phyloP scores from a whole-genome alignment of 2,329 filamentous ascomycete species.

The Chaetomiaceae sp. region DNA sequence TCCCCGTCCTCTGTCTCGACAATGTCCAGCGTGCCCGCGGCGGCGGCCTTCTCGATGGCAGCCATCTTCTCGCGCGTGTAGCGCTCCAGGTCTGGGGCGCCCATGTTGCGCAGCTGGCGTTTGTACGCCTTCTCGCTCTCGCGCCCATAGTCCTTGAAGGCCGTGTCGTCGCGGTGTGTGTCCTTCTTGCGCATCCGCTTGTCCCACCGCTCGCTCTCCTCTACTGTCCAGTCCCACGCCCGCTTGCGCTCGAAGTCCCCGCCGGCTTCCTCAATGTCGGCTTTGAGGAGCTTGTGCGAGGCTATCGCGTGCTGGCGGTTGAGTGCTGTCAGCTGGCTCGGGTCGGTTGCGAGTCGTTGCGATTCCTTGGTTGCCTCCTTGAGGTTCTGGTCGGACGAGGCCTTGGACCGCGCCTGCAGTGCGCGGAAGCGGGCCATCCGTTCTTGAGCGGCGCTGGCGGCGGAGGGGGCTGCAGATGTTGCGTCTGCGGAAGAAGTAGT shows the following conservation, averaged over 20 bases:
- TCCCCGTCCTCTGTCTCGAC: constrained; percentile 95
- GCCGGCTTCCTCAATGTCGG: constrained; percentile 75
- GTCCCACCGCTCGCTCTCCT: constrained; percentile 93
- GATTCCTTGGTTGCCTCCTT: constrained; percentile 80
- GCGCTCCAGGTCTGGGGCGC: constrained; percentile 67
- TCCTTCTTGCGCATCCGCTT: constrained; percentile 81
- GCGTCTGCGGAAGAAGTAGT: neutral
- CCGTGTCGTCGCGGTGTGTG: constrained; percentile 72
- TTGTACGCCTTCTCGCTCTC: constrained; percentile 94
- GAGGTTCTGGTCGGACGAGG: constrained; percentile 66
- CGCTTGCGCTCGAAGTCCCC: constrained; percentile 96
- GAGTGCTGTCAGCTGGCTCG: constrained; percentile 68
- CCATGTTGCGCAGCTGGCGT: constrained; percentile 72
- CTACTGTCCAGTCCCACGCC: constrained; percentile 97
- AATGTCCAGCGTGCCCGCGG: constrained; percentile 79
- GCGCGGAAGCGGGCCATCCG: constrained; percentile 80
- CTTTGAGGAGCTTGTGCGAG: constrained; percentile 87
- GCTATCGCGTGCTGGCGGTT: constrained; percentile 82
- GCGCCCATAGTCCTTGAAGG: constrained; percentile 81
- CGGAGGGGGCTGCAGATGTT: constrained; percentile 21
- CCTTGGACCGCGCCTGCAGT: constrained; percentile 73
- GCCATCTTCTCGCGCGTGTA: constrained; percentile 84
- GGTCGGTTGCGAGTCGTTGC: constrained; percentile 71
- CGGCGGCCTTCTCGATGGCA: constrained; percentile 77
- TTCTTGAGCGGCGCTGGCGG: constrained; percentile 51